phyloP scores from a whole-genome alignment of 2,329 filamentous ascomycete genomes.

The Elsinoe batatas region DNA sequence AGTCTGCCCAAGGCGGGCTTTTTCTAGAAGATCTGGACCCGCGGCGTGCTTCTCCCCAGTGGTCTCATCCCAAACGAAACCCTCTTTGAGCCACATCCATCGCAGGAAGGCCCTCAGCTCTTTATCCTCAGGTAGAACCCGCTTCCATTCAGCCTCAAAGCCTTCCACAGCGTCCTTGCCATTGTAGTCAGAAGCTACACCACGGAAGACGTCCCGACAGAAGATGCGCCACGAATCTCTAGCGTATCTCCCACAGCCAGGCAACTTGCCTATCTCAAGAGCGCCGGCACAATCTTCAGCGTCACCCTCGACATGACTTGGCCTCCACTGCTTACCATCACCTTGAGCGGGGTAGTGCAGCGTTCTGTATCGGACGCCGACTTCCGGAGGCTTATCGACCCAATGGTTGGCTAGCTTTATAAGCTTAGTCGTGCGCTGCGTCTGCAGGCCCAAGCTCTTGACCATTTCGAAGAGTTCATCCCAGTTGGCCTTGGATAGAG shows the following conservation, averaged over 20 bases:
- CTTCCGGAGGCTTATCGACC: slow-evolving; percentile 51
- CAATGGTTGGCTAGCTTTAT: slow-evolving; percentile 62
- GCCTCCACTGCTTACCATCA: slow-evolving; percentile 41
- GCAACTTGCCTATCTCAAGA: slow-evolving; percentile 82
- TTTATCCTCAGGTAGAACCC: slow-evolving; percentile 73
- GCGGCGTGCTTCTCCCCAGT: slow-evolving; percentile 55
- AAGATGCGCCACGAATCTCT: slow-evolving; percentile 91
- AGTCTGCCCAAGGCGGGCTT: slow-evolving; percentile 50
- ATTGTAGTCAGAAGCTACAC: slow-evolving; percentile 55
- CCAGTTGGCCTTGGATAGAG: slow-evolving; percentile 49
- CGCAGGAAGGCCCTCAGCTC: slow-evolving; percentile 76
- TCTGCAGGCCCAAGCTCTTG: slow-evolving; percentile 59
- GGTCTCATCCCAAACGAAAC: slow-evolving; percentile 67
- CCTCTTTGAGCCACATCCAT: slow-evolving; percentile 88
- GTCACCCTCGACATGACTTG: slow-evolving; percentile 40
- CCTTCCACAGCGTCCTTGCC: slow-evolving; percentile 39
- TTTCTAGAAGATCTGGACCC: slow-evolving; percentile 42
- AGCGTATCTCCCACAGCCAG: slow-evolving; percentile 66
- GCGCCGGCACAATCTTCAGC: slow-evolving; percentile 40
- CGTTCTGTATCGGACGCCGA: slow-evolving; percentile 47
- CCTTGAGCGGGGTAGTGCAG: slow-evolving; percentile 44
- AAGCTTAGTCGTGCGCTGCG: slow-evolving; percentile 56
- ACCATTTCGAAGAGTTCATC: slow-evolving; percentile 54
- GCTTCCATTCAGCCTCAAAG: slow-evolving; percentile 85
- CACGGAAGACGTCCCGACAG: slow-evolving; percentile 68